phyloP scores from a whole-genome alignment of 768 basidiomycete species.

The Amanita fuliginea region DNA sequence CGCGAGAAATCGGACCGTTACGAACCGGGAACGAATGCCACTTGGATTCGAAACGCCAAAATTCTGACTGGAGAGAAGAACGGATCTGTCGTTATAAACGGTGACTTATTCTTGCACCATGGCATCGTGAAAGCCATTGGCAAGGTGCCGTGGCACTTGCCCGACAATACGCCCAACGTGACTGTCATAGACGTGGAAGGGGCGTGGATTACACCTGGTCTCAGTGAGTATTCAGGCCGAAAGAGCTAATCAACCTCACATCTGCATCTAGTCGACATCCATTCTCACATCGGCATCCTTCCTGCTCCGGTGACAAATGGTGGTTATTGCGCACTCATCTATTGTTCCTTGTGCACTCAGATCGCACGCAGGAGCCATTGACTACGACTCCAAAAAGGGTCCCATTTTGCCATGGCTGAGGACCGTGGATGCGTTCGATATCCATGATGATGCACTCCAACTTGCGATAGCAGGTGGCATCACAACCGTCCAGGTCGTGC shows the following conservation, averaged over 20 bases:
- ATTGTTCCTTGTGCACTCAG: not conserved
- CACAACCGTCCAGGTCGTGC: conserved; percentile 73
- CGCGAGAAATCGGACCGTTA: conserved; percentile 52
- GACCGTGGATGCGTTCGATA: conserved; percentile 77
- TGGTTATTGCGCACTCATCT: conserved; percentile 9
- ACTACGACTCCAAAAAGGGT: conserved; percentile 38
- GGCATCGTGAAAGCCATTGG: conserved; percentile 54
- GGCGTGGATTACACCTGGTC: conserved; percentile 59
- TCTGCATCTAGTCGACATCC: conserved; percentile 45
- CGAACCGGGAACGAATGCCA: conserved; percentile 52
- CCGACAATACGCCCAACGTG: conserved; percentile 31
- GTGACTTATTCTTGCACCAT: conserved; percentile 59
- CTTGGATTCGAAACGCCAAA: conserved; percentile 62
- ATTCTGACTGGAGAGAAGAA: conserved; percentile 53
- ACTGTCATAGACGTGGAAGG: conserved; percentile 49
- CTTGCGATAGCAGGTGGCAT: conserved; percentile 81
- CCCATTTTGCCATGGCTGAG: conserved; percentile 71
- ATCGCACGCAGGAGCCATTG: conserved; percentile 3
- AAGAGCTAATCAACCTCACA: conserved; percentile 12
- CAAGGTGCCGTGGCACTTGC: conserved; percentile 28
- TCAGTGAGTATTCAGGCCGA: conserved; percentile 28
- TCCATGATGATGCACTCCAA: conserved; percentile 67
- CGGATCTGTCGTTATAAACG: conserved; percentile 41
- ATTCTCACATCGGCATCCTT: conserved; percentile 72
- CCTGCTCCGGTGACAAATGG: conserved; percentile 48